Conservation (phyloP, 78 protist species). For the Planoprotostelium fungivorum region DNA sequence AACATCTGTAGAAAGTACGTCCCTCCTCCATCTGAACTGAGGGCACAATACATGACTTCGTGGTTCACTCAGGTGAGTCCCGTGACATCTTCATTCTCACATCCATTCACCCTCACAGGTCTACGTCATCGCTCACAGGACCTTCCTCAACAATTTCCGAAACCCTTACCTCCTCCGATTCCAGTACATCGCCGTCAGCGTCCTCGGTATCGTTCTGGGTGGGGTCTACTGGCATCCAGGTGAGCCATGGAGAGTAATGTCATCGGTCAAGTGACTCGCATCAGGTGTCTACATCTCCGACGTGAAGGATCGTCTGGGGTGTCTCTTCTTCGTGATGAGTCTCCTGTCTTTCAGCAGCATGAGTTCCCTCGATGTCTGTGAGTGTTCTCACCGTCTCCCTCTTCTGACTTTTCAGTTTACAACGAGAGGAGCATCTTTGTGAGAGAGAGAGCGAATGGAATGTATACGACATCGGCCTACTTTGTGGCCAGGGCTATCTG, state of each 20-base stretch:
- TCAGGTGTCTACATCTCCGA: background rate
- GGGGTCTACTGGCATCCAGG: constrained; percentile 57
- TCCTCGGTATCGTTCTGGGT: constrained; percentile 66
- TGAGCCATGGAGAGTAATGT: constrained; percentile 41
- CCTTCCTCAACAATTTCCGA: constrained; percentile 48
- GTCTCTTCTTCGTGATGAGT: constrained; percentile 17
- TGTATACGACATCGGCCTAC: constrained; percentile 53
- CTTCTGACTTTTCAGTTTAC: constrained; percentile 12
- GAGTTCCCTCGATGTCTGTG: constrained; percentile 53
- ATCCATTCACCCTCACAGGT: constrained; percentile 23
- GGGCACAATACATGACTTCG: background rate
- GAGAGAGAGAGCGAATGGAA: constrained; percentile 71
- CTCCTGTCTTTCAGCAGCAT: constrained; percentile 62
- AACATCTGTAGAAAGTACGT: no score
- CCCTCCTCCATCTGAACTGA: no score
- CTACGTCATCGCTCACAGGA: constrained; percentile 47
- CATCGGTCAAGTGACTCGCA: constrained; percentile 29
- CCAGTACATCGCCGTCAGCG: constrained; percentile 22
- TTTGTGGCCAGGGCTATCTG: constrained; percentile 64
- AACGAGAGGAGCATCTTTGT: constrained; percentile 54
- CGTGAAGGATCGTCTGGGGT: constrained; percentile 23
- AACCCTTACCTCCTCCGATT: constrained; percentile 64
- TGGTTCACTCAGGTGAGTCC: background rate
- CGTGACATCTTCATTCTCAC: background rate
- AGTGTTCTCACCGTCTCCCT: background rate